phyloP scores from a whole-genome alignment of 1,139 yeast species.

The Yamadazyma blattariae region DNA sequence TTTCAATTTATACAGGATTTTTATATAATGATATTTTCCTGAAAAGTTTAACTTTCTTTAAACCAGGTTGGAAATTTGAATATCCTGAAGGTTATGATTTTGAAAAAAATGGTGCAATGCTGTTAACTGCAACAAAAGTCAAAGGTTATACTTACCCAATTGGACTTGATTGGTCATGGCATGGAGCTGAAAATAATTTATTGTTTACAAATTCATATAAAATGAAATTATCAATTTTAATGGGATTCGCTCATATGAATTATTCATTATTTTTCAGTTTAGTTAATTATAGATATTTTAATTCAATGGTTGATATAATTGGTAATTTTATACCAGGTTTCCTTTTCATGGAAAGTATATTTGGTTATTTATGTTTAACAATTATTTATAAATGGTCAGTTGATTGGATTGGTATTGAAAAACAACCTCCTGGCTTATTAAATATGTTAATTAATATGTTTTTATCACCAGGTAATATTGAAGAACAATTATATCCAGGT shows the following conservation, averaged over 20 bases:
- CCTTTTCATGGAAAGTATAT: conserved; percentile 91
- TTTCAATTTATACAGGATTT: conserved; percentile 91
- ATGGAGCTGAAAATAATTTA: conserved; percentile 89
- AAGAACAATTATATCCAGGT: conserved; percentile 78
- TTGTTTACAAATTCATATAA: conserved; percentile 91
- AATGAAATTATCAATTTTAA: conserved; percentile 90
- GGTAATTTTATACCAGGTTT: conserved; percentile 95
- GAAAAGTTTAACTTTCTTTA: conserved; percentile 79
- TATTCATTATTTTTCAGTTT: conserved; percentile 84
- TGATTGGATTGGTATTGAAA: conserved; percentile 77
- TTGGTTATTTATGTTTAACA: conserved; percentile 82
- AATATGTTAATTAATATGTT: conserved; percentile 97
- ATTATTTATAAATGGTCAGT: conserved; percentile 93
- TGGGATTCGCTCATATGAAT: conserved; percentile 95
- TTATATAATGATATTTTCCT: conserved; percentile 93
- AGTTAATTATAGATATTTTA: conserved; percentile 73
- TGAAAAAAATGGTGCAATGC: conserved; percentile 46
- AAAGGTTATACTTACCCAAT: conserved; percentile 64
- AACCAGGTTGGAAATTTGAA: conserved; percentile 86
- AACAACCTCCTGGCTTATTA: conserved; percentile 87
- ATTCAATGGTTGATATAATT: conserved; percentile 75
- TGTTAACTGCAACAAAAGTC: conserved; percentile 57
- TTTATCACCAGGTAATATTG: conserved; percentile 85
- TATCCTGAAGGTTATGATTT: conserved; percentile 62
- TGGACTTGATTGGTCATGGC: conserved; percentile 97